These are phyloP conservation scores for Beta macrorhiza DNA, from an alignment of 179 eudicot genomes.

Conservation along the genomic window DNA sequence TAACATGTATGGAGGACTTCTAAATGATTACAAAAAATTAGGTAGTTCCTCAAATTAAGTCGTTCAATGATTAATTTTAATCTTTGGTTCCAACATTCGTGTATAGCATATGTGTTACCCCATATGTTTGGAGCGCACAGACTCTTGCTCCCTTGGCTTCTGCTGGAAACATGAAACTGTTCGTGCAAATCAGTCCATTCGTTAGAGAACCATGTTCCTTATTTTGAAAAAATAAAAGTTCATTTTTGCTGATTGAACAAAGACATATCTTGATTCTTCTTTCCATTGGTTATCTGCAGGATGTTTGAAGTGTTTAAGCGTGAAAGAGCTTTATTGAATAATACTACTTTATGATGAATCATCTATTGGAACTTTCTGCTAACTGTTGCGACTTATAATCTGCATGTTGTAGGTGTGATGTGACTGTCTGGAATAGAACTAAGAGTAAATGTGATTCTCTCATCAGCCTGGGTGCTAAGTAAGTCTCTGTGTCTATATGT, in stretches of 20 bases:
- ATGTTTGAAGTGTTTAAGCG: conserved; percentile 1
- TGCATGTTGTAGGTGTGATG: conserved; percentile 61
- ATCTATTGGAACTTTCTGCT: conserved; percentile 5
- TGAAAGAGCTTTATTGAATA: background rate
- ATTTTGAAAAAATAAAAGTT: too few relatives aligned
- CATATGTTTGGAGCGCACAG: background rate
- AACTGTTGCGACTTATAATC: background rate
- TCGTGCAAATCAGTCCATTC: background rate
- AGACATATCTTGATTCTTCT: background rate
- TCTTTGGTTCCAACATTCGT: background rate
- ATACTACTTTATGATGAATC: background rate
- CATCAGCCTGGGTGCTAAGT: conserved; percentile 88
- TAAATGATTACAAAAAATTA: background rate
- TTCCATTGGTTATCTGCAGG: background rate
- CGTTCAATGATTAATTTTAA: background rate
- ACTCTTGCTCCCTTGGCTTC: background rate
- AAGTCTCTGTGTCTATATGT: conserved; percentile 34
- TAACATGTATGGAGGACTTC: background rate
- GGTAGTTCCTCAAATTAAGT: background rate
- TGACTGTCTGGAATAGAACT: conserved; percentile 95
- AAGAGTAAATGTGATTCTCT: conserved; percentile 97
- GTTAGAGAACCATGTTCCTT: background rate
- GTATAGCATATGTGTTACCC: background rate
- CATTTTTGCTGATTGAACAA: background rate
- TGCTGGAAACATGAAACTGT: background rate